Evolutionary conservation across 2,329 filamentous ascomycete species (phyloP).

Genomic region (Ophiosphaerella herpotricha): DNA sequence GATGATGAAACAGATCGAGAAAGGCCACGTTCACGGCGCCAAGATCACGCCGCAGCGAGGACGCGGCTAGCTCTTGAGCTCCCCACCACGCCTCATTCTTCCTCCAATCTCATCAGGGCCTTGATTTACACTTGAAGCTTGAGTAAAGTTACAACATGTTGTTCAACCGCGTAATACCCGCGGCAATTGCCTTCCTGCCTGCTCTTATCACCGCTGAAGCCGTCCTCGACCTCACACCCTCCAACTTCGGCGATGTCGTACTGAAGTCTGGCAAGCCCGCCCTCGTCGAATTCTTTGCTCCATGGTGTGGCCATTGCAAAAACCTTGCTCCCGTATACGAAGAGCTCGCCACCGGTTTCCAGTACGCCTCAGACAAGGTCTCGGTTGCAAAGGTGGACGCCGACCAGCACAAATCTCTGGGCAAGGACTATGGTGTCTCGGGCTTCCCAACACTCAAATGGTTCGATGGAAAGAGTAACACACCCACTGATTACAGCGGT

Average conservation of each 20-base stretch:
- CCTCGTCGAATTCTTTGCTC: slow-evolving; percentile 96
- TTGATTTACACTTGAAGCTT: slow-evolving; percentile 25
- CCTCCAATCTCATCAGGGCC: slow-evolving; percentile 19
- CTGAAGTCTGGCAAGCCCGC: slow-evolving; percentile 92
- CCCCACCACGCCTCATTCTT: slow-evolving; percentile 15
- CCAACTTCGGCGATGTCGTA: slow-evolving; percentile 90
- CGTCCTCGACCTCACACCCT: slow-evolving; percentile 85
- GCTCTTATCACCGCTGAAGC: slow-evolving; percentile 67
- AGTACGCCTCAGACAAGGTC: slow-evolving; percentile 74
- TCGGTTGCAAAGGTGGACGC: slow-evolving; percentile 96
- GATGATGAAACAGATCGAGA: slow-evolving; percentile 23
- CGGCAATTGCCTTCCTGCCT: slow-evolving; percentile 39
- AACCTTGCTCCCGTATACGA: slow-evolving; percentile 93
- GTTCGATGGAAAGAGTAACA: slow-evolving; percentile 93
- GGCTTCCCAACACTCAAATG: slow-evolving; percentile 98
- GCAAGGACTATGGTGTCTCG: slow-evolving; percentile 84
- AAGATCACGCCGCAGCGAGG: slow-evolving; percentile 29
- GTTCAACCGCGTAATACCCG: slow-evolving; percentile 38
- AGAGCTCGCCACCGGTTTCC: slow-evolving; percentile 77
- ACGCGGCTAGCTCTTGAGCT: slow-evolving; percentile 21
- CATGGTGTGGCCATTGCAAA: slow-evolving; percentile 99
- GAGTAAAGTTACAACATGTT: slow-evolving; percentile 30
- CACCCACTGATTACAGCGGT: slow-evolving; percentile 81
- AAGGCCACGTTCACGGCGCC: slow-evolving; percentile 37
- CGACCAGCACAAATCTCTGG: slow-evolving; percentile 82